Percentiles rank a stretch among this genome's conserved stretches.
phyloP scores from a whole-genome alignment of 73 alveolate genomes.

The Tetrahymena thermophila region DNA sequence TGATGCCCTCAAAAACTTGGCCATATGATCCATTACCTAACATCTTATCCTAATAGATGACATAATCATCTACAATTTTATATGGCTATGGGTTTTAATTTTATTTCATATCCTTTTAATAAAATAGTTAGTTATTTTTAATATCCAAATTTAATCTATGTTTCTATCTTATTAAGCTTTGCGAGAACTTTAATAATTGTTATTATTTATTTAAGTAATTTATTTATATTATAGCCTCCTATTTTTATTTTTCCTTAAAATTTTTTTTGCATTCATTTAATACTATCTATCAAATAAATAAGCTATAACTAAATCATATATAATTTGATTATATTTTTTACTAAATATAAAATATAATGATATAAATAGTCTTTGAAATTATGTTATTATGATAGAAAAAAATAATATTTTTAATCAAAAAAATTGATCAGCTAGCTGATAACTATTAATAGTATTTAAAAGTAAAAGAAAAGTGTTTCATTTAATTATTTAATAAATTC shows the following conservation, averaged over 20 bases:
- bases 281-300: too few relatives aligned
- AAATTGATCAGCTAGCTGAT: too few relatives aligned
- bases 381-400: too few relatives aligned
- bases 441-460: too few relatives aligned
- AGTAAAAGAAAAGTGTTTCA: too few relatives aligned
- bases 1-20: background rate
- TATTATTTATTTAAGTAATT: background rate
- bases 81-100: background rate
- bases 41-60: background rate
- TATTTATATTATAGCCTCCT: background rate
- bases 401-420: too few relatives aligned
- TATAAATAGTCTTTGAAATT: too few relatives aligned
- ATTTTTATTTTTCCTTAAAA: background rate
- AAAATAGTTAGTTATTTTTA: background rate
- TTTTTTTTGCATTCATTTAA: background rate
- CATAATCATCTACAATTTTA: background rate
- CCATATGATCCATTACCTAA: background rate
- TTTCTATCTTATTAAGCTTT: background rate
- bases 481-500: too few relatives aligned
- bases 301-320: background rate
- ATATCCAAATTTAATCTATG: background rate
- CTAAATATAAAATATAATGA: too few relatives aligned
- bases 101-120: background rate
- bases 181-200: background rate
- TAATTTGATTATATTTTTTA: too few relatives aligned